These are phyloP conservation scores for Wallacemonas collosoma DNA, from an alignment of 208 protist species.

Conservation along the genomic window DNA sequence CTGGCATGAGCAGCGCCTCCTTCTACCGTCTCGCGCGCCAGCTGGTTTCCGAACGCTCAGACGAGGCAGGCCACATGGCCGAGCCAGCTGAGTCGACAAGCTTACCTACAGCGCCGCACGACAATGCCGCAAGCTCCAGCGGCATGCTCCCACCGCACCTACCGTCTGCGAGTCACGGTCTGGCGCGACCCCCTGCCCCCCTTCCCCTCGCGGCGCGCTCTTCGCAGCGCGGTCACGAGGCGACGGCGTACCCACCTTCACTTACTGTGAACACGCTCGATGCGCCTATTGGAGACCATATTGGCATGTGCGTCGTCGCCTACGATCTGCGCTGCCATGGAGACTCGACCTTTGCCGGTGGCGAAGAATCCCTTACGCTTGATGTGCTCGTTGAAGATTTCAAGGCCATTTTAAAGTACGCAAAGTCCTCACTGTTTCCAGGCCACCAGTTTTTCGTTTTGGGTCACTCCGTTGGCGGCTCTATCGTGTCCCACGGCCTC, in stretches of 20 bases:
- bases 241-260: neutral
- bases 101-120: neutral
- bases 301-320: constrained; percentile 58
- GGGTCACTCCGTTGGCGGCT: constrained; percentile 90
- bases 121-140: neutral
- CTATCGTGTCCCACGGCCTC: constrained; percentile 63
- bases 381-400: constrained; percentile 75
- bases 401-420: constrained; percentile 38
- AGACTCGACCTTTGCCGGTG: constrained; percentile 58
- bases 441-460: constrained; percentile 58
- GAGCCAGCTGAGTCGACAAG: neutral
- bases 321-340: constrained; percentile 92
- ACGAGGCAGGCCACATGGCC: neutral
- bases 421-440: constrained; percentile 45
- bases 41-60: constrained; percentile 16
- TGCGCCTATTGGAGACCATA: constrained; percentile 29
- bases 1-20: constrained; percentile 80
- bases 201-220: neutral
- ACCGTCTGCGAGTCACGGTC: neutral
- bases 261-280: constrained; percentile 2
- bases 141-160: neutral
- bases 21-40: constrained; percentile 61
- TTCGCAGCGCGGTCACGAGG: neutral
- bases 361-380: constrained; percentile 68
- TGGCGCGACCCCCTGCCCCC: neutral